A percentile compares a stretch with the other conserved stretches of the same genome.
These are phyloP conservation scores for Pharus latifolius DNA, from an alignment of 176 grass and related monocot species.

Conservation along the genomic window DNA sequence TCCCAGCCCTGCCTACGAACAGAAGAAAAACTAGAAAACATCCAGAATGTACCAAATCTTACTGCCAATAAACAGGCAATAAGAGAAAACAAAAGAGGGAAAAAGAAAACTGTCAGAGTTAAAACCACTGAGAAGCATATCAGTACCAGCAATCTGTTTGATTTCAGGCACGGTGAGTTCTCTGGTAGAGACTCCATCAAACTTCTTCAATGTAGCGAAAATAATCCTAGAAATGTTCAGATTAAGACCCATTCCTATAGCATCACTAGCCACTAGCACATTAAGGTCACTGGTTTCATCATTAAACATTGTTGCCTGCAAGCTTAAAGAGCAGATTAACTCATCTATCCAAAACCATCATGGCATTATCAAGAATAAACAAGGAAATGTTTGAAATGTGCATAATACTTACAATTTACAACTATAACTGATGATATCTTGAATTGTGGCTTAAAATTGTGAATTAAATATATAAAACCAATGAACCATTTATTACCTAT, in stretches of 20 bases:
- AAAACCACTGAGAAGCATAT: slow-evolving; percentile 21
- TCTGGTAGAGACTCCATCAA: slow-evolving; percentile 52
- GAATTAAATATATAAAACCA: background rate
- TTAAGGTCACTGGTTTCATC: slow-evolving; percentile 85
- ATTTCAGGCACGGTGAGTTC: slow-evolving; percentile 73
- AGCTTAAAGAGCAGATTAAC: slow-evolving; percentile 25
- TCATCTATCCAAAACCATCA: slow-evolving; percentile 5
- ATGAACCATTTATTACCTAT: no score
- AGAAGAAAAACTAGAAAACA: background rate
- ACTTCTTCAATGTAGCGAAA: slow-evolving; percentile 90
- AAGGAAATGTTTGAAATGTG: background rate
- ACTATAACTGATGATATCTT: background rate
- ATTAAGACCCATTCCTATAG: slow-evolving; percentile 99
- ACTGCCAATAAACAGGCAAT: background rate
- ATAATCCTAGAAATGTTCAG: slow-evolving; percentile 98
- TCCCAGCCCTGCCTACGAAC: slow-evolving; percentile 83
- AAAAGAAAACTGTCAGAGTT: background rate
- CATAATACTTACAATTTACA: background rate
- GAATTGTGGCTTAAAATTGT: background rate
- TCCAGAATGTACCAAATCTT: background rate
- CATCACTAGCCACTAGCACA: slow-evolving; percentile 93
- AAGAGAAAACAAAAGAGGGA: background rate
- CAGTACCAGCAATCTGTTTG: slow-evolving; percentile 94
- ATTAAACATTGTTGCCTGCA: slow-evolving; percentile 90
- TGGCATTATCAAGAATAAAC: slow-evolving; percentile 3